phyloP scores from a whole-genome alignment of 805 yeast species.

The Saturnispora halmiae region DNA sequence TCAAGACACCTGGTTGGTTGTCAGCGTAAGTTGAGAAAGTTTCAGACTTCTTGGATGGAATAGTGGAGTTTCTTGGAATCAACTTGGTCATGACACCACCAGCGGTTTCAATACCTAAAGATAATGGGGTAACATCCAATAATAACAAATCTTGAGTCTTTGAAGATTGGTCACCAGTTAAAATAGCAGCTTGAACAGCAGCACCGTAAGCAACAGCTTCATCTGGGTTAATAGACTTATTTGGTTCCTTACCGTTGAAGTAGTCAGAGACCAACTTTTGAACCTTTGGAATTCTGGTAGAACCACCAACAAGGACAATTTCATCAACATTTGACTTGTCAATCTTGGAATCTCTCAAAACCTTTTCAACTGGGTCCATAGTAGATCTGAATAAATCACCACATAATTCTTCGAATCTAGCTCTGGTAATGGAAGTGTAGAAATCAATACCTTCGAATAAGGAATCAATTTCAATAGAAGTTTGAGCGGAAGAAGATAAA shows the following conservation, averaged over 20 bases:
- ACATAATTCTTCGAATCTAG: slow-evolving; percentile 95
- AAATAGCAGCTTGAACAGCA: slow-evolving; percentile 95
- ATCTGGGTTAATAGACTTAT: slow-evolving; percentile 94
- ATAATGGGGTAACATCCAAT: slow-evolving; percentile 92
- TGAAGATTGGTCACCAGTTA: slow-evolving; percentile 91
- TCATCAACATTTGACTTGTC: slow-evolving; percentile 88
- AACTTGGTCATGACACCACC: slow-evolving; percentile 78
- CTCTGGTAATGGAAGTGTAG: slow-evolving; percentile 93
- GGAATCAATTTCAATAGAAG: slow-evolving; percentile 91
- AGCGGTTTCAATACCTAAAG: slow-evolving; percentile 75
- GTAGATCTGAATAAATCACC: slow-evolving; percentile 91
- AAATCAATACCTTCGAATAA: slow-evolving; percentile 92
- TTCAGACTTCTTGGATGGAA: slow-evolving; percentile 68
- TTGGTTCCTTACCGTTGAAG: slow-evolving; percentile 97
- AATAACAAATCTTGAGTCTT: slow-evolving; percentile 92
- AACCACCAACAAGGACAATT: slow-evolving; percentile 94
- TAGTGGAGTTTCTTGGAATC: slow-evolving; percentile 68
- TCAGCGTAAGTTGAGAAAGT: slow-evolving; percentile 75
- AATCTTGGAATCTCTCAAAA: slow-evolving; percentile 78
- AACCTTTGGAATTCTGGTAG: slow-evolving; percentile 96
- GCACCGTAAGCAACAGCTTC: slow-evolving; percentile 99
- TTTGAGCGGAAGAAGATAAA: slow-evolving; percentile 89
- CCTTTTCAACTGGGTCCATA: slow-evolving; percentile 91
- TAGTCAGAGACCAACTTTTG: slow-evolving; percentile 92
- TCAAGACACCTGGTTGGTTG: slow-evolving; percentile 76